Conservation (phyloP, 495 filamentous ascomycete species). For the Niebla homalea region DNA sequence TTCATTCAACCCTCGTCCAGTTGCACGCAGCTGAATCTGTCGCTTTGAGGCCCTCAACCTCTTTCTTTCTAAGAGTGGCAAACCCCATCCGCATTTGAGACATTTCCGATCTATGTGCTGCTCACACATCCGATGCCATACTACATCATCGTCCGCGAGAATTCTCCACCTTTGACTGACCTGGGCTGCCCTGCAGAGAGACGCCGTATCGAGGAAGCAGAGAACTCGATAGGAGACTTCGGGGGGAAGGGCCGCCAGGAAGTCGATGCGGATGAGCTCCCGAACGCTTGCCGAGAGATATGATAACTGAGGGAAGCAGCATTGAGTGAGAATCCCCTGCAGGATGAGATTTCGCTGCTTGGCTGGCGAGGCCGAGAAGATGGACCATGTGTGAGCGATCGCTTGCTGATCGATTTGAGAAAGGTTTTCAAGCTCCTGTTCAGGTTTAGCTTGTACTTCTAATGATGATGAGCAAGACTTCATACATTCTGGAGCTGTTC, state of each 20-base stretch:
- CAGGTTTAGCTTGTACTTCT: background rate
- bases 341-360: constrained; percentile 93
- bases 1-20: constrained; percentile 35
- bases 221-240: constrained; percentile 91
- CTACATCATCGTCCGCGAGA: constrained; percentile 88
- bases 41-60: constrained; percentile 75
- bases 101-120: constrained; percentile 96
- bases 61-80: constrained; percentile 81
- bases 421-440: constrained; percentile 66
- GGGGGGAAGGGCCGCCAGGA: constrained; percentile 71
- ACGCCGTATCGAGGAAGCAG: constrained; percentile 83
- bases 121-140: constrained; percentile 98
- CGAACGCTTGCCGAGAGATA: constrained; percentile 74
- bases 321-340: constrained; percentile 85
- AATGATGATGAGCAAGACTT: constrained; percentile 3
- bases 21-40: constrained; percentile 63
- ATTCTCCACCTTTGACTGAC: constrained; percentile 79
- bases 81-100: constrained; percentile 90
- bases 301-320: constrained; percentile 94
- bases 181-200: constrained; percentile 93
- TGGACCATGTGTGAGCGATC: constrained; percentile 88
- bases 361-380: constrained; percentile 88
- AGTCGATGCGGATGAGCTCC: constrained; percentile 93
- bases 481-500: constrained; percentile 75
- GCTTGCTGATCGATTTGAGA: constrained; percentile 77